Evolutionary conservation across 75 land plant genomes (phyloP), one percentile per base, ranked within the genome.

Genomic region (Cupressus sempervirens): DNA sequence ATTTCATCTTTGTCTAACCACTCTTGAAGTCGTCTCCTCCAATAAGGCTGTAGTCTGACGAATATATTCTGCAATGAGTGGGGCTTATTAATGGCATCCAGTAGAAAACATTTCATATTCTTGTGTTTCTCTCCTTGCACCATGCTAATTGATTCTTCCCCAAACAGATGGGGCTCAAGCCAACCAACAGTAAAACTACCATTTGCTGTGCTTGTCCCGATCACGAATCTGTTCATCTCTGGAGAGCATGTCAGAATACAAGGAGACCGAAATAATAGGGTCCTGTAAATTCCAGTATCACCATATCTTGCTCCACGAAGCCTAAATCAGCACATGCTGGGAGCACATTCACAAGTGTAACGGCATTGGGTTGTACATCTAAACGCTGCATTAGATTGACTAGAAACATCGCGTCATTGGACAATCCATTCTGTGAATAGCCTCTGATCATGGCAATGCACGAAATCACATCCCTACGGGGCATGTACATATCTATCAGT

Each of bases 11-110:
- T 45, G 99, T 97, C 85, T 97, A 98, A 79, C 99, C 99, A 87
- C 94, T 95, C 94, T 97, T 97, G 89, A 97, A 97, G 80, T 97
- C 99, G 88, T 97, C 99, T 23, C 99, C 99, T n/a, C 96, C 99
- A 67, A 97, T 93, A 72, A 38, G 40, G 40, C 40, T 38, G 40
- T 38, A 38, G 2, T 38, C 40, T 38, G 40, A 43, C 5, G 3
- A 43, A 43, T 5, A 43, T 43, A 3, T 5, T 43, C 45, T 43
- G 4, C 6, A 43, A 43, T 43, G 45, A 43, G 6, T 2, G 6
- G 4, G 45, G 45, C 4, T 5, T 43, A 5, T 43, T 43, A 5
- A 43, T 2, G 45, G 45, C 45, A 4, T 43, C 45, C 45, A 43
- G 4, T 6, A 43, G 3, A 43, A 4, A 43, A 43, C 45, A 6